Base-by-base conservation (phyloP, 2,329 filamentous ascomycete species). In the Fusarium foetens region DNA sequence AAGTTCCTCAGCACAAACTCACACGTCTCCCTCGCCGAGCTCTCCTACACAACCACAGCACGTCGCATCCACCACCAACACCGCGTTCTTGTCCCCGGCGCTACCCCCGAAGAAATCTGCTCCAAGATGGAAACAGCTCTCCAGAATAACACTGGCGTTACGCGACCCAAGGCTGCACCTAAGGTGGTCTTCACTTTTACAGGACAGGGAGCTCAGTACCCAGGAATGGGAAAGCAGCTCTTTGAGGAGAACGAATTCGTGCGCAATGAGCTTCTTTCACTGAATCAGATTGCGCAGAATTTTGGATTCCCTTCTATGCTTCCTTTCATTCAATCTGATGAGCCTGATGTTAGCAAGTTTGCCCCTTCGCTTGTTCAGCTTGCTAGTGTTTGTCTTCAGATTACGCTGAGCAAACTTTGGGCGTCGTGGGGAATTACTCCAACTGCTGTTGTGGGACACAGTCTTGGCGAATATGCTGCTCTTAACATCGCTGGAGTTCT, bases 401-500 rank as follows among this genome's bases (percentile, higher is more conserved):
- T 85, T 17, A 84, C 85, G 2, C 70, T 87, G 6, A 80, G 80
- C 10, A 77, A 77, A 23, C 75, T 83, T 0, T 87, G 84, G 85
- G 70, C 68, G 0, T 79, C 77, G 1, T 79, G 81, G 66, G 82
- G 81, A 2, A 68, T 87, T 19, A 71, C 69, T 11, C 84, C 85
- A 12, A 80, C 83, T 39, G 84, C 80, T 3, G 84, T 86, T 7
- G 71, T 87, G 7, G 86, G 86, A 8, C 85, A 86, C 67, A 91
- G 88, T 11, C 57, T 75, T 4, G 74, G 74, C 1, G 72, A 76
- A 5, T 75, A 75, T 25, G 74, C 74, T 2, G 90, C 90, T 29
- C 83, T 92, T 0, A 82, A 88, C 60, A 84, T 88, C 16, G 88
- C 90, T 48, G 90, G 89, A 29, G 88, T 92, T n/a, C 81, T 92